Percentiles rank a stretch among this genome's conserved stretches.
Evolutionary conservation across 345 rosid species (phyloP).

Genomic region (Linum usitatissimum): DNA sequence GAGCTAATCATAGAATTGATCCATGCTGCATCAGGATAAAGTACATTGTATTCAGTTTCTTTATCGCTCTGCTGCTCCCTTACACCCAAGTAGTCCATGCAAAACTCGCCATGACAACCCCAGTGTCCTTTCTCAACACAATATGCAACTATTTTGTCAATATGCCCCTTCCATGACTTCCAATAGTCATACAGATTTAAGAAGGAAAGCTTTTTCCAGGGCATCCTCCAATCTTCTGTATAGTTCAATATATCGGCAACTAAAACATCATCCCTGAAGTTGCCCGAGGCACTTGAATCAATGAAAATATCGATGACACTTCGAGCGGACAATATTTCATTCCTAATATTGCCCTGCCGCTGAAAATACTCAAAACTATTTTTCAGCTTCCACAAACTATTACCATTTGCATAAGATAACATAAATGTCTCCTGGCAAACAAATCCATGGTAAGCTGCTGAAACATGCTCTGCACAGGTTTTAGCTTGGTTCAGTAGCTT

Average conservation of each 20-base stretch:
- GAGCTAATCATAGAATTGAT: neutral
- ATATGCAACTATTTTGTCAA: neutral
- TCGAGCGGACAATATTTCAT: slow-evolving; percentile 10
- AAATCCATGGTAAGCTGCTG: neutral
- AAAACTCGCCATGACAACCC: slow-evolving; percentile 1
- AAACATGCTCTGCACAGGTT: slow-evolving; percentile 1
- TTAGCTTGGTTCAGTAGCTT: slow-evolving; percentile 8
- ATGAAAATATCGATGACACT: slow-evolving; percentile 1
- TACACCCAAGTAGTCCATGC: slow-evolving; percentile 12
- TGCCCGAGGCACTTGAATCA: neutral
- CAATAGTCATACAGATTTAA: slow-evolving; percentile 3
- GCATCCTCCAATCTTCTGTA: neutral
- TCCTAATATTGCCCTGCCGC: neutral
- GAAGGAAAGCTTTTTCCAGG: neutral
- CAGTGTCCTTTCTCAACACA: neutral
- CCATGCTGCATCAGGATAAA: neutral
- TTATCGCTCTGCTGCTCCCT: neutral
- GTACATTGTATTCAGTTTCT: neutral
- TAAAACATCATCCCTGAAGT: neutral
- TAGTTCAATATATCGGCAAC: neutral
- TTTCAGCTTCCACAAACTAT: neutral
- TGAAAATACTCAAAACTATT: neutral
- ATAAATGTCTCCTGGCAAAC: neutral
- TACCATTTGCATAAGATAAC: neutral
- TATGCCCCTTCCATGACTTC: slow-evolving; percentile 9